Percentiles rank a stretch among this genome's conserved stretches.
Conservation (phyloP, 148 eudicot genomes). For the Fagopyrum tataricum region DNA sequence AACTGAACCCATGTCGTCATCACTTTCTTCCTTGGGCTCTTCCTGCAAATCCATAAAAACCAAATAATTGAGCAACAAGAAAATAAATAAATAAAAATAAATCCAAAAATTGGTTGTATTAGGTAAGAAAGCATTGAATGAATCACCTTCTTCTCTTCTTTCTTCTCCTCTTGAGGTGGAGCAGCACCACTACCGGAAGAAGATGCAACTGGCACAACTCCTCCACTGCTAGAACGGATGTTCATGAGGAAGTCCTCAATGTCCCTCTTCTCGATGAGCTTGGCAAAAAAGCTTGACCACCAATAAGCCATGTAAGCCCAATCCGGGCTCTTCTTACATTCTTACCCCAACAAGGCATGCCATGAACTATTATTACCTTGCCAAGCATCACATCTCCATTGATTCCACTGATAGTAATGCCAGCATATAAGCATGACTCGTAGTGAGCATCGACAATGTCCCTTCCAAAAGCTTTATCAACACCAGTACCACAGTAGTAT, state of each 20-base stretch:
- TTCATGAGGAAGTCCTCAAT: slow-evolving; percentile 51
- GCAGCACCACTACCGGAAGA: slow-evolving; percentile 35
- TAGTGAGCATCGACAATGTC: too few species aligned
- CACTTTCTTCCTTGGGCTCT: slow-evolving; percentile 35
- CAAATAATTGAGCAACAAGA: background rate
- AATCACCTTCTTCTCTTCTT: slow-evolving; percentile 40
- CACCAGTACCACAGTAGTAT: too few species aligned
- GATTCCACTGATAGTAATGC: too few species aligned
- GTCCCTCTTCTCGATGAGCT: slow-evolving; percentile 51
- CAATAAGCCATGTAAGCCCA: too few species aligned
- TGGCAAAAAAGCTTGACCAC: slow-evolving; percentile 61
- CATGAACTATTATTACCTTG: too few species aligned
- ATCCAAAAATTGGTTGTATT: background rate
- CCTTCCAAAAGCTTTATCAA: too few species aligned
- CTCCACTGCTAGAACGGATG: slow-evolving; percentile 61
- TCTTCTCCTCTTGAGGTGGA: slow-evolving; percentile 43
- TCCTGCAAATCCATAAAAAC: slow-evolving; percentile 17
- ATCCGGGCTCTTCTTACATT: too few species aligned
- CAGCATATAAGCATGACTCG: too few species aligned
- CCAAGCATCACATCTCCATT: too few species aligned
- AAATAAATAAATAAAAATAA: too few species aligned
- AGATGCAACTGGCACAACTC: slow-evolving; percentile 27
- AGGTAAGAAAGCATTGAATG: background rate
- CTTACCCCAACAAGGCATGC: background rate
- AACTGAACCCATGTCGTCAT: slow-evolving; percentile 42